These are phyloP conservation scores for Phaeoacremonium minimum DNA, from an alignment of 2,329 filamentous ascomycete genomes.

Conservation along the genomic window DNA sequence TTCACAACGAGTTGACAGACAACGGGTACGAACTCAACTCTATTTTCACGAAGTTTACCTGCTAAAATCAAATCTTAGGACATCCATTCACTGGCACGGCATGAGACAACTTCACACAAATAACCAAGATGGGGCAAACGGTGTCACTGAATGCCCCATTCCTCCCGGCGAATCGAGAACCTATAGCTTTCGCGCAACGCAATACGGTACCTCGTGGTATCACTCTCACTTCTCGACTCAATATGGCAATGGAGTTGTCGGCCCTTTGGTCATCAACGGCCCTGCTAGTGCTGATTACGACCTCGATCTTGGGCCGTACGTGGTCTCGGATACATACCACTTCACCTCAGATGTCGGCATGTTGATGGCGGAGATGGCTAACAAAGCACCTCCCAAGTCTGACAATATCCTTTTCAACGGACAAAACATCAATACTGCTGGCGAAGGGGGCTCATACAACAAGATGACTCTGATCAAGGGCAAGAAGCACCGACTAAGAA, in stretches of 20 bases:
- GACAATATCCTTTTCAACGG: constrained; percentile 40
- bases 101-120: too few relatives aligned
- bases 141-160: constrained; percentile 38
- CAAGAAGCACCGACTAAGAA: constrained; percentile 40
- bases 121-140: too few relatives aligned
- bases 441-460: constrained; percentile 22
- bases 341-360: constrained; percentile 21
- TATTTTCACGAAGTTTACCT: constrained; percentile 1
- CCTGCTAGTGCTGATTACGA: constrained; percentile 34
- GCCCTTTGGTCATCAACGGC: constrained; percentile 44
- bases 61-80: too few relatives aligned
- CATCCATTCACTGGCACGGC: too few relatives aligned
- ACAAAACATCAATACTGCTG: constrained; percentile 24
- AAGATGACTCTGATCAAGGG: constrained; percentile 27
- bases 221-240: constrained; percentile 45
- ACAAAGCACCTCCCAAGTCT: constrained; percentile 14
- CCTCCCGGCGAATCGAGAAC: constrained; percentile 24
- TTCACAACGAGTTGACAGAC: too few relatives aligned
- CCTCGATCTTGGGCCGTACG: constrained; percentile 44
- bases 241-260: constrained; percentile 45
- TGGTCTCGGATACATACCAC: constrained; percentile 51
- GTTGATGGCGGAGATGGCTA: constrained; percentile 12
- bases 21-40: too few relatives aligned
- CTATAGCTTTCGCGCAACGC: constrained; percentile 27
- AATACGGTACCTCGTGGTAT: constrained; percentile 30